phyloP scores from a whole-genome alignment of 169 alveolate genomes.

The Plasmodium falciparum region DNA sequence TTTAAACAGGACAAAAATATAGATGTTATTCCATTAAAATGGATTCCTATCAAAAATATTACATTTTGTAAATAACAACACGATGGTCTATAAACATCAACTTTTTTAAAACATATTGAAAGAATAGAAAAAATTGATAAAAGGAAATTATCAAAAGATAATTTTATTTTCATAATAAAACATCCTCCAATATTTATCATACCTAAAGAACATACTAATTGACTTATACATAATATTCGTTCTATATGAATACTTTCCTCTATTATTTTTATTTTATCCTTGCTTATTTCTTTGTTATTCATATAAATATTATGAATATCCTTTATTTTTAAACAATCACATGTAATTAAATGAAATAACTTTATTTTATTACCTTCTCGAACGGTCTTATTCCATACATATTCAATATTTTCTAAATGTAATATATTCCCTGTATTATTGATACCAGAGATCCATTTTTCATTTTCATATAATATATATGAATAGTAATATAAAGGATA shows the following conservation, averaged over 20 bases:
- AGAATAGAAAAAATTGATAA: constrained; percentile 65
- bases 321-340: constrained; percentile 40
- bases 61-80: constrained; percentile 57
- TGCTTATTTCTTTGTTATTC: background rate
- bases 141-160: constrained; percentile 54
- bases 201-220: constrained; percentile 64
- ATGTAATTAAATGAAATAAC: constrained; percentile 57
- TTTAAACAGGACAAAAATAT: constrained; percentile 56
- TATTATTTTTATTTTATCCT: background rate
- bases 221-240: constrained; percentile 44
- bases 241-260: constrained; percentile 10
- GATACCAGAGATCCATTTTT: constrained; percentile 57
- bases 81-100: constrained; percentile 73
- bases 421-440: constrained; percentile 63
- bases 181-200: constrained; percentile 73
- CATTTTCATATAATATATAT: constrained; percentile 59
- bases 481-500: constrained; percentile 51
- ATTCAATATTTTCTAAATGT: constrained; percentile 46
- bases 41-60: constrained; percentile 42
- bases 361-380: constrained; percentile 67
- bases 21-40: constrained; percentile 75
- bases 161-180: constrained; percentile 61
- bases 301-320: constrained; percentile 15
- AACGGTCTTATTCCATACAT: constrained; percentile 73
- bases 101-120: constrained; percentile 65